A percentile compares a stretch with the other conserved stretches of the same genome.
Conservation (phyloP, 140 eudicot genomes). For the Senecio squalidus region DNA sequence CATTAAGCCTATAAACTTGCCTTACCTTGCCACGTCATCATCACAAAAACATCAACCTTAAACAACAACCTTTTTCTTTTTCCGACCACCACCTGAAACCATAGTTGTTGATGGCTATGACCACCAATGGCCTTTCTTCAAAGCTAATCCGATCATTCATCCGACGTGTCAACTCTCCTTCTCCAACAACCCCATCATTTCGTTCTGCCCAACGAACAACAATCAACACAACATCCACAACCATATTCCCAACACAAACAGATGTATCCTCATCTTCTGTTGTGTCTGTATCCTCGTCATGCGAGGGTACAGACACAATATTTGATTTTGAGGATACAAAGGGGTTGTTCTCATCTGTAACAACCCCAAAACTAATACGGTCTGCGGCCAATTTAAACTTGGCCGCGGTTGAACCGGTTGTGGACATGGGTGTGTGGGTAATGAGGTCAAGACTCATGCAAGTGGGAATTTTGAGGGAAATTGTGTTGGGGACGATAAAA, state of each 20-base stretch:
- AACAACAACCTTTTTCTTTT: constrained; percentile 4
- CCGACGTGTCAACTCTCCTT: constrained; percentile 40
- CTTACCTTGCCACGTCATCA: not conserved
- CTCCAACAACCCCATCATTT: constrained; percentile 32
- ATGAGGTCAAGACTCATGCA: constrained; percentile 64
- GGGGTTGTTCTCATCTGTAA: constrained; percentile 48
- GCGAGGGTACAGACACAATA: constrained; percentile 16
- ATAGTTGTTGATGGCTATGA: constrained; percentile 39
- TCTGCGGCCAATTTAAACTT: constrained; percentile 45
- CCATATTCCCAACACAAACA: constrained; percentile 12
- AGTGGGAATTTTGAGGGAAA: constrained; percentile 30
- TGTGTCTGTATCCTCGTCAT: too few relatives aligned
- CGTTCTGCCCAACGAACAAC: constrained; percentile 20
- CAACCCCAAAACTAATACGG: constrained; percentile 47
- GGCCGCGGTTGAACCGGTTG: constrained; percentile 66
- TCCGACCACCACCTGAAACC: not conserved
- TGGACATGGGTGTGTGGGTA: constrained; percentile 73
- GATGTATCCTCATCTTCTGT: too few relatives aligned
- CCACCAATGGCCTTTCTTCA: constrained; percentile 40
- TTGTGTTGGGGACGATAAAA: constrained; percentile 34
- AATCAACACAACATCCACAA: constrained; percentile 17
- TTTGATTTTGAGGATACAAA: constrained; percentile 53
- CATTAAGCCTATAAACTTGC: constrained; percentile 14
- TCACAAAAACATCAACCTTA: not conserved
- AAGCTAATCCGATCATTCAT: constrained; percentile 31